Conservation (phyloP, 1,284 basidiomycete species). For the Pseudomicrostroma phylloplanum region DNA sequence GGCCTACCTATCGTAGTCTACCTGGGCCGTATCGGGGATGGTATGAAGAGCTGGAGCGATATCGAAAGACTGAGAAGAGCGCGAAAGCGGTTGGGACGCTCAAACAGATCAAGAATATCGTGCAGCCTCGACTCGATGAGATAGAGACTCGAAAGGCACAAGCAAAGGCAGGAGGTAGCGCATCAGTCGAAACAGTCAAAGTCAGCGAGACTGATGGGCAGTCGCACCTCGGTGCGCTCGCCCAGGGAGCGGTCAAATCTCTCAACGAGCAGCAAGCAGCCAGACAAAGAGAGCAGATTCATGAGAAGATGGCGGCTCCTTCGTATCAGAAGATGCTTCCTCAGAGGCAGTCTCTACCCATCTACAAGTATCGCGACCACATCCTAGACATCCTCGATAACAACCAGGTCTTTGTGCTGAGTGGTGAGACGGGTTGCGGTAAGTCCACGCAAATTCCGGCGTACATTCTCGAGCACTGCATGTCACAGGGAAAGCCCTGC, state of each 20-base stretch:
- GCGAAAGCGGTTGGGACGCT: conserved; percentile 59
- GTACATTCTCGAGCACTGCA: conserved; percentile 86
- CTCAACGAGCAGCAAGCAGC: conserved; percentile 3
- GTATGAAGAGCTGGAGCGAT: conserved; percentile 81
- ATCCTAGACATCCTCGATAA: conserved; percentile 69
- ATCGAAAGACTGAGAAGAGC: conserved; percentile 63
- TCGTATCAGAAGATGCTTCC: conserved; percentile 80
- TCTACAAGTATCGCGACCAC: conserved; percentile 71
- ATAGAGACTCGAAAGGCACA: conserved; percentile 32
- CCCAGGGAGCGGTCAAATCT: conserved; percentile 12
- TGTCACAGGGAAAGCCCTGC: conserved; percentile 73
- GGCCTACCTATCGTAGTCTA: conserved; percentile 54
- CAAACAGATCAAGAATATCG: conserved; percentile 59
- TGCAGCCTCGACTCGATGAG: conserved; percentile 59
- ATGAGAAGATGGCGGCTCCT: conserved; percentile 55
- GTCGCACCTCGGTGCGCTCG: conserved; percentile 25
- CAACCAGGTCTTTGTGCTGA: conserved; percentile 84
- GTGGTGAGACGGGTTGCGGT: conserved; percentile 96
- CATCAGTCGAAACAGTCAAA: neutral
- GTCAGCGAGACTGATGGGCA: conserved; percentile 9
- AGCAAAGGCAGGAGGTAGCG: conserved; percentile 17
- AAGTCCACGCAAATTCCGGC: conserved; percentile 96
- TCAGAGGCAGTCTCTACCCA: conserved; percentile 74
- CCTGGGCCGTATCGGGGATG: conserved; percentile 79
- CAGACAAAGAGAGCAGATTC: neutral